These are phyloP conservation scores for Erodium chrysanthum DNA, from an alignment of 441 rosid genomes.

Conservation along the genomic window DNA sequence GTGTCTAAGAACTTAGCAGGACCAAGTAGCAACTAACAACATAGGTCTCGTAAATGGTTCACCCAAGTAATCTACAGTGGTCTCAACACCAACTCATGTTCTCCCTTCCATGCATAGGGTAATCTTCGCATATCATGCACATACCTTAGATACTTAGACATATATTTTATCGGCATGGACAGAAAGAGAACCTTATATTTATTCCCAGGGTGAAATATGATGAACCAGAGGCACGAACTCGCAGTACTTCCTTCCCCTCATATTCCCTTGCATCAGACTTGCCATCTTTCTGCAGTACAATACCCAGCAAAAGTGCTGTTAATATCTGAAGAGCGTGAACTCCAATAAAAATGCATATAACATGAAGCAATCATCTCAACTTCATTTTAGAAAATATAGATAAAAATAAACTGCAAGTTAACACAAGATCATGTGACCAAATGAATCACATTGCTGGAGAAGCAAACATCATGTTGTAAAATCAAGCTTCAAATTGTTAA, in stretches of 20 bases:
- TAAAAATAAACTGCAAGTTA: not conserved
- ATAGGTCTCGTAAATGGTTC: not conserved
- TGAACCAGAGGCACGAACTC: constrained; percentile 85
- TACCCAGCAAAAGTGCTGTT: constrained; percentile 9
- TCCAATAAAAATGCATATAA: not conserved
- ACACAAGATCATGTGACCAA: not conserved
- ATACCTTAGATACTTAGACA: not conserved
- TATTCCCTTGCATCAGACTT: constrained; percentile 30
- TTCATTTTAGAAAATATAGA: not conserved
- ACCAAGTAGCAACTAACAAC: not conserved
- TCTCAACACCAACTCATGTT: not conserved
- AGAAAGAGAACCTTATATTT: constrained; percentile 59
- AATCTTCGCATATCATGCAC: not conserved
- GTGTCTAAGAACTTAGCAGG: not conserved
- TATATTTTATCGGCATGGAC: not conserved
- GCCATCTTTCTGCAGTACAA: constrained; percentile 44
- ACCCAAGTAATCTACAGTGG: not conserved
- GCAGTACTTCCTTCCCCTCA: constrained; percentile 61
- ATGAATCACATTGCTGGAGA: not conserved
- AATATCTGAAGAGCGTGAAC: constrained; percentile 11
- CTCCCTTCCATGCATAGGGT: not conserved
- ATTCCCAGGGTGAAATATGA: constrained; percentile 80
- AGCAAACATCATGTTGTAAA: not conserved
- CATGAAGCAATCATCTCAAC: not conserved
- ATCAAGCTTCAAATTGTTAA: not conserved